phyloP scores from a whole-genome alignment of 139 green algal genomes.

The Dunaliella primolecta region DNA sequence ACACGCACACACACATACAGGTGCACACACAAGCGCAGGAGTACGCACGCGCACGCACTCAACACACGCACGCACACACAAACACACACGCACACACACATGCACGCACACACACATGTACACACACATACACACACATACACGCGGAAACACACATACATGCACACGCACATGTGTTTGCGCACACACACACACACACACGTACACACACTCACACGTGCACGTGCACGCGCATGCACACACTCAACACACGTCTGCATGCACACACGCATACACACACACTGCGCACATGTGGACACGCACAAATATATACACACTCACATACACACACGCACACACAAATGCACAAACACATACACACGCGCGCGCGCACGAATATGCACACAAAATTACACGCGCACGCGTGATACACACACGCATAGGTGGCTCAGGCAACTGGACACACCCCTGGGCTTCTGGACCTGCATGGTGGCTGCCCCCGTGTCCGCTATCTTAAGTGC shows the following conservation, averaged over 20 bases:
- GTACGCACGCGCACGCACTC: not conserved
- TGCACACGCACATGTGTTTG: not conserved
- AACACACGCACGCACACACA: not conserved
- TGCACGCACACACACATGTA: not conserved
- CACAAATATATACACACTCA: not conserved
- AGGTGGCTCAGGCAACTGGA: not conserved
- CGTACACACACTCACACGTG: not conserved
- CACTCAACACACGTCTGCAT: no score
- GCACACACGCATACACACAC: not conserved
- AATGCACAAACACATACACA: not conserved
- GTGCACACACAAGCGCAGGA: not conserved
- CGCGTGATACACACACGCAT: not conserved
- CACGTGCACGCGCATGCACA: not conserved
- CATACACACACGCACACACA: not conserved
- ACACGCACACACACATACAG: not conserved
- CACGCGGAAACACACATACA: not conserved
- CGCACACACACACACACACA: not conserved
- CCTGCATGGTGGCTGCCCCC: not conserved
- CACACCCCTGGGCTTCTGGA: not conserved
- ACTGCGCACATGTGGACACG: not conserved
- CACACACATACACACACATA: not conserved
- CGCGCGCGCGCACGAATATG: not conserved
- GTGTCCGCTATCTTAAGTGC: not conserved
- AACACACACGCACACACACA: not conserved
- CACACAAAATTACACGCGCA: no score